Evolutionary conservation across 768 basidiomycete species (phyloP).

Genomic region (Amanita fuliginea): DNA sequence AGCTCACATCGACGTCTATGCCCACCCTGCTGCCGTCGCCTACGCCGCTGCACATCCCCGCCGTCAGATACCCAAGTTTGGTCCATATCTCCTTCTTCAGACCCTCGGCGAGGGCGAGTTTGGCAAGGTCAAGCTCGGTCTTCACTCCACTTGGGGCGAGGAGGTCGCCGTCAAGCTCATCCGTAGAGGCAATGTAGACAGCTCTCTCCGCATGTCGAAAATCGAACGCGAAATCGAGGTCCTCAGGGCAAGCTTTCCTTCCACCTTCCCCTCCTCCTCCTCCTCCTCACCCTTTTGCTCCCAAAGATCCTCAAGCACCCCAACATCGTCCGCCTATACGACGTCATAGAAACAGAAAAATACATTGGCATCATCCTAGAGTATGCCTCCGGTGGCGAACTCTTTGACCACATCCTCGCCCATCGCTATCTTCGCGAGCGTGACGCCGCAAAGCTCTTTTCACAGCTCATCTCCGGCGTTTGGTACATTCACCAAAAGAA

Average conservation of each 20-base stretch:
- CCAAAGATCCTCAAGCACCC: conserved; percentile 85
- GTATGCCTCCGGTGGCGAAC: conserved; percentile 95
- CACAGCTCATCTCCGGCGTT: conserved; percentile 96
- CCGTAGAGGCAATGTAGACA: conserved; percentile 85
- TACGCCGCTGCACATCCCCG: conserved; percentile 75
- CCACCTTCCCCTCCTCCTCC: neutral
- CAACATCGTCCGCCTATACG: conserved; percentile 96
- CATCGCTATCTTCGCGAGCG: conserved; percentile 93
- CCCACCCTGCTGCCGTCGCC: conserved; percentile 78
- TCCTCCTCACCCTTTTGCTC: neutral
- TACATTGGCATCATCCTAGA: conserved; percentile 99
- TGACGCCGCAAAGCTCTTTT: conserved; percentile 92
- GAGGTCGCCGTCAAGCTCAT: conserved; percentile 99
- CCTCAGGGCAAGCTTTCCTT: conserved; percentile 54
- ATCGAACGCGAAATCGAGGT: conserved; percentile 98
- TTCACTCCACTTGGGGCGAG: conserved; percentile 89
- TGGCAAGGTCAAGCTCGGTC: conserved; percentile 96
- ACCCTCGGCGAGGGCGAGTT: conserved; percentile 98
- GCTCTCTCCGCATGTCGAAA: conserved; percentile 78
- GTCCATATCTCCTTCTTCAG: conserved; percentile 90
- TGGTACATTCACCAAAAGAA: conserved; percentile 99
- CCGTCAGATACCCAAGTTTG: conserved; percentile 86
- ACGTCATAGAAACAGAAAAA: conserved; percentile 98
- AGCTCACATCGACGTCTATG: conserved; percentile 62
- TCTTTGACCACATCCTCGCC: conserved; percentile 97